Evolutionary conservation across 306 rosid genomes (phyloP).

Genomic region (Dalbergia cultrata): DNA sequence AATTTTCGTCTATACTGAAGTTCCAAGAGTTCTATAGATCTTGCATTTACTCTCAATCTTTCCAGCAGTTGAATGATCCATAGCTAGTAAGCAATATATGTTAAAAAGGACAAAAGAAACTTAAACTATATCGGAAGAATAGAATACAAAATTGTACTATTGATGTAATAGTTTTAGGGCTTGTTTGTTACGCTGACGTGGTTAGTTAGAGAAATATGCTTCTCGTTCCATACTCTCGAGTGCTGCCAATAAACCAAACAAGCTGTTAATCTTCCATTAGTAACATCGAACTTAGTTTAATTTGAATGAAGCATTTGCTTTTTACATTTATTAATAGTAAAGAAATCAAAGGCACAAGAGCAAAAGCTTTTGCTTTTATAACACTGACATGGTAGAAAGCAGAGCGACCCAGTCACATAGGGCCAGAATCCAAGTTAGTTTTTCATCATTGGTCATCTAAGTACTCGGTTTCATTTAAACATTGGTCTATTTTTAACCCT

Average conservation of each 20-base stretch:
- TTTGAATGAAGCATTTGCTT: background rate
- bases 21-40: background rate
- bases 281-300: background rate
- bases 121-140: background rate
- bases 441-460: constrained; percentile 3
- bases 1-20: too few relatives aligned
- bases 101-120: background rate
- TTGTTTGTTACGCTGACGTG: too few relatives aligned
- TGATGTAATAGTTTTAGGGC: too few relatives aligned
- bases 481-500: background rate
- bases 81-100: background rate
- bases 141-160: background rate
- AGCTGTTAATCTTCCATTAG: background rate
- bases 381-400: constrained; percentile 7
- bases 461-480: background rate
- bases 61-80: background rate
- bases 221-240: too few relatives aligned
- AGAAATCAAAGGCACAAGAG: background rate
- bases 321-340: background rate
- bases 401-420: background rate
- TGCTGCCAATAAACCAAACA: too few relatives aligned
- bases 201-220: too few relatives aligned
- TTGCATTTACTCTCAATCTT: too few relatives aligned
- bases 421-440: constrained; percentile 3
- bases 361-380: constrained; percentile 28